Evolutionary conservation across 2,329 filamentous ascomycete species (phyloP).

Genomic region (Xylariaceae sp.): DNA sequence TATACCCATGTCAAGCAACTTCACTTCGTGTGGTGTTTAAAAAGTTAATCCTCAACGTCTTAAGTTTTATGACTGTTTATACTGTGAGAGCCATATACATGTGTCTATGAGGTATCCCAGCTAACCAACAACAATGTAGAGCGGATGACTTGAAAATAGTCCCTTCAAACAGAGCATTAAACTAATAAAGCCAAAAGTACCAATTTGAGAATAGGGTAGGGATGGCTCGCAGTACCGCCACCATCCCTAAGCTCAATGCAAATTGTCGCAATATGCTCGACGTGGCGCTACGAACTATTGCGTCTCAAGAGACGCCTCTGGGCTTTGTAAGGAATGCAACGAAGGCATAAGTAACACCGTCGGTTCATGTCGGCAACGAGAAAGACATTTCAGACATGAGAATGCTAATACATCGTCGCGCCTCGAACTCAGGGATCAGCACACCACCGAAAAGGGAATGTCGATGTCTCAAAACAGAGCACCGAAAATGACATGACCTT

Average conservation of each 20-base stretch:
- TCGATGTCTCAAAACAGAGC: background rate
- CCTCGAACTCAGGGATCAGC: background rate
- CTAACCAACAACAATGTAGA: background rate
- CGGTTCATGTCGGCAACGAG: too few relatives aligned
- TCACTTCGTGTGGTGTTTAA: background rate
- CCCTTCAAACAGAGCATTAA: background rate
- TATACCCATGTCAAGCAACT: constrained; percentile 18
- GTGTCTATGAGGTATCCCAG: background rate
- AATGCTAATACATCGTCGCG: background rate
- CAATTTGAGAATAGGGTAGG: background rate
- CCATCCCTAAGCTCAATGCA: constrained; percentile 7
- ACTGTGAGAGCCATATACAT: background rate
- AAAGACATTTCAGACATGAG: background rate
- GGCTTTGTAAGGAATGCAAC: background rate
- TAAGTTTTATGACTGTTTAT: background rate
- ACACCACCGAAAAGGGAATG: constrained; percentile 1
- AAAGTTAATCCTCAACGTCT: too few relatives aligned
- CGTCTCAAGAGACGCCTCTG: background rate
- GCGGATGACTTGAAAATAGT: background rate
- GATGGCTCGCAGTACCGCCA: background rate
- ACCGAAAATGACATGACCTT: background rate
- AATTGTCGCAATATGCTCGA: background rate
- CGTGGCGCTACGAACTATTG: background rate
- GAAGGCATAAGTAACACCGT: background rate
- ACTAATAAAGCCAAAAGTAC: background rate